Evolutionary conservation across 2,329 filamentous ascomycete species (phyloP), one percentile per base, ranked within the genome.

Genomic region (Xylogone sp.): DNA sequence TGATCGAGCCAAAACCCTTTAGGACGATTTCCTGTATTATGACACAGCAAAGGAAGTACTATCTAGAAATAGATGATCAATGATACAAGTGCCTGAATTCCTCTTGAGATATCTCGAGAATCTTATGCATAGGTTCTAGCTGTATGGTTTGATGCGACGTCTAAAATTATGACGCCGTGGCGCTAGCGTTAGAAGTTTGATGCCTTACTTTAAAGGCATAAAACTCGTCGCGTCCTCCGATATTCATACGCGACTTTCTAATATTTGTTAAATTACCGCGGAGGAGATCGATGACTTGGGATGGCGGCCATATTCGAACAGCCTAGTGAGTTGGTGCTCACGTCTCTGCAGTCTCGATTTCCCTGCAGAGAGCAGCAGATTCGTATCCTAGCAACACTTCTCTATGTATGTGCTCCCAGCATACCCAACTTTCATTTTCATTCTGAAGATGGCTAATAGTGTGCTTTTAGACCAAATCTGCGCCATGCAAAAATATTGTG

Each of bases 331-430:
- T 63, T 73, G 31, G 57, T 79, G 7, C 63, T 78, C 7, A 66
- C 73, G 2, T 65, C 74, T 2, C 61, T 84, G 6, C 61, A 71
- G 24, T 65, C 75, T 44, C 68, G 59, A 18, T 84, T 80, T 54
- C 82, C 81, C 7, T 81, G 80, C 54, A 75, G 83, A 50, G 78
- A 82, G 45, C 67, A 72, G 46, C 82, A 86, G 65, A 82, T 83
- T 51, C 74, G 76, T n/a, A 72, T 79, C 16, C 68, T 86, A 9
- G 71, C 78, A 19, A 79, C 79, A 1, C 72, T 86, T 3, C 60
- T 84, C 21, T 68, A 60, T 8, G 63, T 66, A 50, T 58, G 62
- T 53, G 42, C 29, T 47, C 74, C 61, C 77, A 56, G 72, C 62
- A 27, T 16, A 7, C 21, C 20, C 13, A 16, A 7, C 4, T 39